Evolutionary conservation across 2,329 filamentous ascomycete species (phyloP).

Genomic region (Epichloe scottii): DNA sequence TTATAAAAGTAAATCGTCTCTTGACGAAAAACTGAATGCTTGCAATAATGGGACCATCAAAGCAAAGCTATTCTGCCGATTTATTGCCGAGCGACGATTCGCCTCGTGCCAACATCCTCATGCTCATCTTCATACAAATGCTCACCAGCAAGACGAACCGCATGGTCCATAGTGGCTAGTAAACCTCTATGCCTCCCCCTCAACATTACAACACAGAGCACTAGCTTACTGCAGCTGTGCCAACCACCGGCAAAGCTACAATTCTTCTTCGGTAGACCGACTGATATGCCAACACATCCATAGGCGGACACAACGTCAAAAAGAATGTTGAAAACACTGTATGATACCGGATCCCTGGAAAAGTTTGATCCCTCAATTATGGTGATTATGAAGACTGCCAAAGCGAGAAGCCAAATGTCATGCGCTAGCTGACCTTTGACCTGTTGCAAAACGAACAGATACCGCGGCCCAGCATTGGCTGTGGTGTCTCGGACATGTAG

Average conservation of each 20-base stretch:
- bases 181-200: conserved; percentile 43
- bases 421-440: conserved; percentile 53
- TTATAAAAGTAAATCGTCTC: no score
- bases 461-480: background rate
- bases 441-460: conserved; percentile 39
- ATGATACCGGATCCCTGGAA: conserved; percentile 33
- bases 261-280: conserved; percentile 39
- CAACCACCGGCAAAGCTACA: conserved; percentile 44
- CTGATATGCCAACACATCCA: conserved; percentile 48
- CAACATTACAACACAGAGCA: conserved; percentile 45
- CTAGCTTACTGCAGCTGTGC: conserved; percentile 42
- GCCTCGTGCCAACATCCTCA: conserved; percentile 6
- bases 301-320: conserved; percentile 48
- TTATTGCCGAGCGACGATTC: conserved; percentile 8
- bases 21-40: no score
- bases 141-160: conserved; percentile 31
- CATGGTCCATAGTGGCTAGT: conserved; percentile 39
- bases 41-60: no score
- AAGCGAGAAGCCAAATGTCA: conserved; percentile 53
- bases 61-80: no score
- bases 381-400: conserved; percentile 47
- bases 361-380: conserved; percentile 39
- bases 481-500: background rate
- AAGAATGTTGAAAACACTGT: conserved; percentile 46
- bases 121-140: conserved; percentile 18